phyloP scores from a whole-genome alignment of 805 yeast genomes.

The Candida boleticola region DNA sequence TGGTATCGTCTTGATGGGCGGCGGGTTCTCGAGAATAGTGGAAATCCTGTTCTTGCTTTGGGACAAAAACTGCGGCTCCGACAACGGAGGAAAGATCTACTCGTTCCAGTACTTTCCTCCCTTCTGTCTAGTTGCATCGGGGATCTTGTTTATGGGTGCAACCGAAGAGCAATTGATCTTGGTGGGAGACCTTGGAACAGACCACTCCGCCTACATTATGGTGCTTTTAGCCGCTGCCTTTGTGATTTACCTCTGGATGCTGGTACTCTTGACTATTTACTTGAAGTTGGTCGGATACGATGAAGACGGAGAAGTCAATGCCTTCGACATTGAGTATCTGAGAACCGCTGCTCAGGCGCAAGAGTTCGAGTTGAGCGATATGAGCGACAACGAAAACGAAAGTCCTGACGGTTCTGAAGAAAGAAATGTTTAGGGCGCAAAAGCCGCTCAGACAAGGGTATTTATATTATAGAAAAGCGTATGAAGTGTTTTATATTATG shows the following conservation, averaged over 20 bases:
- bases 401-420: too few species aligned
- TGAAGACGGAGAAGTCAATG: constrained; percentile 31
- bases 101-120: constrained; percentile 89
- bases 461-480: too few species aligned
- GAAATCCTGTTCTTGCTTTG: constrained; percentile 77
- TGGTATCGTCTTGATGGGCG: constrained; percentile 75
- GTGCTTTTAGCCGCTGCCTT: constrained; percentile 72
- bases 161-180: constrained; percentile 81
- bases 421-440: too few species aligned
- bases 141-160: constrained; percentile 87
- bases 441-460: too few species aligned
- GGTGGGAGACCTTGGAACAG: constrained; percentile 74
- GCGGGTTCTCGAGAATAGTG: constrained; percentile 71
- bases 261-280: constrained; percentile 59
- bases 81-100: constrained; percentile 41
- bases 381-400: constrained; percentile 21
- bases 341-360: constrained; percentile 19
- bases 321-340: constrained; percentile 12
- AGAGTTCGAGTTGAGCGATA: constrained; percentile 37
- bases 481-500: too few species aligned
- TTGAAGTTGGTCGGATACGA: constrained; percentile 42
- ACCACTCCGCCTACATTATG: constrained; percentile 79
- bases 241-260: constrained; percentile 63
- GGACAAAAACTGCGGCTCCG: constrained; percentile 48
- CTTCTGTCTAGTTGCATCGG: constrained; percentile 72